These are phyloP conservation scores for Cryptococcus sp. DNA, from an alignment of 1,284 basidiomycete species.

Conservation along the genomic window DNA sequence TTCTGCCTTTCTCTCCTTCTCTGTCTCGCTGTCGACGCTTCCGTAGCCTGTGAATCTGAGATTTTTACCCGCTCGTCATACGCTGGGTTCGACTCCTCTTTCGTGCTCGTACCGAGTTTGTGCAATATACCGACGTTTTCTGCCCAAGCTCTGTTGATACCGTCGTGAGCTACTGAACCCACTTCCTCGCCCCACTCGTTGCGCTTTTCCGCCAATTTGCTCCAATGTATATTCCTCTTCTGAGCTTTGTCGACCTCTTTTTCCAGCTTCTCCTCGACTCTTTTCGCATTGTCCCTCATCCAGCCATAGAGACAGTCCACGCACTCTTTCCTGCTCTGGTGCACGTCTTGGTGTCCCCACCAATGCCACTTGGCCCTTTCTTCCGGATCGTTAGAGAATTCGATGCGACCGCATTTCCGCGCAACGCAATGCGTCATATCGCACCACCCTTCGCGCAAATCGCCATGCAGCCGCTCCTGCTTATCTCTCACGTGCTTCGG, in stretches of 20 bases:
- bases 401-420: constrained; percentile 16
- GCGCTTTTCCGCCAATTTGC: background rate
- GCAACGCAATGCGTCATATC: constrained; percentile 13
- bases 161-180: too few relatives aligned
- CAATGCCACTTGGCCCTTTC: constrained; percentile 19
- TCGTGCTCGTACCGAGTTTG: background rate
- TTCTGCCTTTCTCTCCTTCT: background rate
- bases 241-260: constrained; percentile 3
- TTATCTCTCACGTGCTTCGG: constrained; percentile 8
- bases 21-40: background rate
- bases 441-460: constrained; percentile 18
- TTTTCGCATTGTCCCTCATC: background rate
- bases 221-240: background rate
- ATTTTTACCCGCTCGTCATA: background rate
- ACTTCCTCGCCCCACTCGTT: constrained; percentile 5
- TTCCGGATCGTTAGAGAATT: constrained; percentile 13
- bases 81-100: background rate
- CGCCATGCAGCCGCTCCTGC: constrained; percentile 20
- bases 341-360: constrained; percentile 17
- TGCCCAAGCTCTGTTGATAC: constrained; percentile 3
- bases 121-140: background rate
- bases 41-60: background rate
- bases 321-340: background rate
- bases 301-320: too few relatives aligned
- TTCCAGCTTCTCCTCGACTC: too few relatives aligned